Conservation (phyloP, 1,284 basidiomycete species). For the Melampsora allii-populina region DNA sequence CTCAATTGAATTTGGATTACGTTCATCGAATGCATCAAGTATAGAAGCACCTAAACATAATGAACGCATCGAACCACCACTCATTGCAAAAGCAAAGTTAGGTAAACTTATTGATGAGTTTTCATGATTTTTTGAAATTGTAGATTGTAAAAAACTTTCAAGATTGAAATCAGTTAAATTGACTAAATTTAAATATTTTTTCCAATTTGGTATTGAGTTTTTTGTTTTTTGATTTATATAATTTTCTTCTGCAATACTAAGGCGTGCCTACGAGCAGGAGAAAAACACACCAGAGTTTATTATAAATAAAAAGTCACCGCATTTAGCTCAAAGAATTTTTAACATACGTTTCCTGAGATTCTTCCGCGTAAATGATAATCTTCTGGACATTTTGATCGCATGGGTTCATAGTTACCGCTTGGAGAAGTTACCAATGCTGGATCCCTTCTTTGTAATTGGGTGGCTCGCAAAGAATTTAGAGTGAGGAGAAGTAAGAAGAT, state of each 20-base stretch:
- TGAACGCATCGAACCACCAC: constrained; percentile 24
- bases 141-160: constrained; percentile 13
- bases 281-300: constrained; percentile 5
- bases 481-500: background rate
- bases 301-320: background rate
- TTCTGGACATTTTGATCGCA: constrained; percentile 11
- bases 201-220: constrained; percentile 25
- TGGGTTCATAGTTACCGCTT: constrained; percentile 20
- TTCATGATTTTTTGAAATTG: background rate
- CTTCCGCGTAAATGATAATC: constrained; percentile 9
- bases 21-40: constrained; percentile 32
- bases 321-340: background rate
- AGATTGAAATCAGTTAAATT: constrained; percentile 22
- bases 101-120: constrained; percentile 12
- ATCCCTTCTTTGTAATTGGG: constrained; percentile 14
- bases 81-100: constrained; percentile 27
- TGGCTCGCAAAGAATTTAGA: background rate
- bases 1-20: constrained; percentile 13
- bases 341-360: constrained; percentile 6
- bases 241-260: background rate
- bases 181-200: constrained; percentile 17
- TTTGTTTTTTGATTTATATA: constrained; percentile 16
- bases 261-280: too few species aligned
- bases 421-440: constrained; percentile 19
- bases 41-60: constrained; percentile 21